phyloP scores from a whole-genome alignment of 2,329 filamentous ascomycete genomes.

The Pseudogymnoascus sp. region DNA sequence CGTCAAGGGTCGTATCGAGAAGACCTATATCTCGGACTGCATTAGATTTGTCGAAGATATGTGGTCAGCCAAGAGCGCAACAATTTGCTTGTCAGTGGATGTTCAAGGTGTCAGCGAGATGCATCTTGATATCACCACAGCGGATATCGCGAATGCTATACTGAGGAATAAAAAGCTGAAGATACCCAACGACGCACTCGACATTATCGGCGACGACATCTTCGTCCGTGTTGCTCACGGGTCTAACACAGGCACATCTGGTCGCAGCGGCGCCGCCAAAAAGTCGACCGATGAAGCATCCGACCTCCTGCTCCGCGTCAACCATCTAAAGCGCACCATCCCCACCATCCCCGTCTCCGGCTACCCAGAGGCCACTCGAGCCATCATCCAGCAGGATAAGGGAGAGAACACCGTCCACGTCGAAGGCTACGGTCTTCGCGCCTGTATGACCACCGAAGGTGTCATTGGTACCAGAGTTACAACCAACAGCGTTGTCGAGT shows the following conservation, averaged over 20 bases:
- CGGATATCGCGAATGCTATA: constrained; percentile 70
- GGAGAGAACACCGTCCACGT: constrained; percentile 69
- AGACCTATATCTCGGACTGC: constrained; percentile 79
- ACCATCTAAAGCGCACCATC: constrained; percentile 73
- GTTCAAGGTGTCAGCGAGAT: constrained; percentile 68
- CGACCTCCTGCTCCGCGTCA: constrained; percentile 68
- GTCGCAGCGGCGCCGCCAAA: constrained; percentile 18
- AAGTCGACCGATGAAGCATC: constrained; percentile 41
- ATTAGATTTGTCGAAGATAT: constrained; percentile 78
- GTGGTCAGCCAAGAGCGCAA: constrained; percentile 70
- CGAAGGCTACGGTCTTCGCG: constrained; percentile 83
- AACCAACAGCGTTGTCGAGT: constrained; percentile 88
- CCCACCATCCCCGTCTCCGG: constrained; percentile 82
- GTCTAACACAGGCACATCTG: constrained; percentile 33
- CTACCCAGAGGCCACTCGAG: constrained; percentile 75
- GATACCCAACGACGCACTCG: constrained; percentile 56
- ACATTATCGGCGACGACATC: constrained; percentile 53
- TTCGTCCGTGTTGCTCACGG: constrained; percentile 61
- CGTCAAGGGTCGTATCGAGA: constrained; percentile 89
- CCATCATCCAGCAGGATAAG: constrained; percentile 74
- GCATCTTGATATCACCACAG: constrained; percentile 67
- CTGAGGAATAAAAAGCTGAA: constrained; percentile 76
- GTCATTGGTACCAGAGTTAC: constrained; percentile 67
- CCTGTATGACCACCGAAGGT: constrained; percentile 89
- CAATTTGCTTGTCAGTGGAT: constrained; percentile 75